phyloP scores from a whole-genome alignment of 2,329 filamentous ascomycete genomes.

The Venturiaceae sp. region DNA sequence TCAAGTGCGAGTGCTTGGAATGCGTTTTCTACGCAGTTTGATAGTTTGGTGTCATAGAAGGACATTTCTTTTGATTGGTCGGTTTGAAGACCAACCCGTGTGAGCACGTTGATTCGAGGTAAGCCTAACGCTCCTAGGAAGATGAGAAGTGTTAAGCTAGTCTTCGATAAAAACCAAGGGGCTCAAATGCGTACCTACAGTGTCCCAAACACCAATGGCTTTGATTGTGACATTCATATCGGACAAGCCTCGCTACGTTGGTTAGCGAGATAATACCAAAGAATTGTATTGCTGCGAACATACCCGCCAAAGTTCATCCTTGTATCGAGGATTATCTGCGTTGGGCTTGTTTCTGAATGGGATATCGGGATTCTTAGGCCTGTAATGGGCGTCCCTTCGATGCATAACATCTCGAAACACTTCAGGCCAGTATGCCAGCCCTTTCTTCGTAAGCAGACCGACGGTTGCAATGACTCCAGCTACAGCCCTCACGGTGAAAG shows the following conservation, averaged over 20 bases:
- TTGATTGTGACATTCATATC: constrained; percentile 25
- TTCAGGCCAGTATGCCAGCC: constrained; percentile 34
- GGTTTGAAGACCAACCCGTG: constrained; percentile 23
- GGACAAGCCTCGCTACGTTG: constrained; percentile 19
- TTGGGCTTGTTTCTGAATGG: constrained; percentile 38
- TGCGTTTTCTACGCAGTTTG: constrained; percentile 28
- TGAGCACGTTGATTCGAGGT: constrained; percentile 32
- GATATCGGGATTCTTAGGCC: constrained; percentile 33
- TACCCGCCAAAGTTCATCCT: constrained; percentile 27
- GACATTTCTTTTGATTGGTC: constrained; percentile 26
- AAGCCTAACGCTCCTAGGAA: constrained; percentile 27
- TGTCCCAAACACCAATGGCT: constrained; percentile 36
- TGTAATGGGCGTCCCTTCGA: constrained; percentile 31
- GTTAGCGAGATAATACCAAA: neutral
- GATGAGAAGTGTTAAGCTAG: neutral
- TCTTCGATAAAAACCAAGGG: neutral
- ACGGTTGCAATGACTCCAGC: constrained; percentile 34
- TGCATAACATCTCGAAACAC: constrained; percentile 37
- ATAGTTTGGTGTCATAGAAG: constrained; percentile 39
- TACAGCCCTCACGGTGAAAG: constrained; percentile 35
- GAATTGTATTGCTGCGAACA: constrained; percentile 2
- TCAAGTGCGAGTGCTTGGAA: constrained; percentile 36
- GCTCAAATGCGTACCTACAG: constrained; percentile 20
- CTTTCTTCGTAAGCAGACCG: constrained; percentile 39
- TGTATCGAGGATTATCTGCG: constrained; percentile 31